Percentiles rank a stretch among this genome's conserved stretches.
phyloP scores from a whole-genome alignment of 306 rosid genomes.

The Acacia crassicarpa region DNA sequence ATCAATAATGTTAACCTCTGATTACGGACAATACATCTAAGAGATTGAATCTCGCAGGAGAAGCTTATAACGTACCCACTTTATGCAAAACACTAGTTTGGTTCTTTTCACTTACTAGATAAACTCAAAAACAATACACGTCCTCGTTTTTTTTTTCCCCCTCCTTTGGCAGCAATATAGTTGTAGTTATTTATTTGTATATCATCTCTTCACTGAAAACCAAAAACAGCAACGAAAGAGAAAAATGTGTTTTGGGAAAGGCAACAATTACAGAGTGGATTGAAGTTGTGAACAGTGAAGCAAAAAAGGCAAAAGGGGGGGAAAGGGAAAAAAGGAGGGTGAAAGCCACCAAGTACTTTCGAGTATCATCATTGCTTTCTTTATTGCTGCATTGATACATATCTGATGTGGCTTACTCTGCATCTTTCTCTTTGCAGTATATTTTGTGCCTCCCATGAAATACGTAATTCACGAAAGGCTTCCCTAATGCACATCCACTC shows the following conservation, averaged over 20 bases:
- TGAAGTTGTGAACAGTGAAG: slow-evolving; percentile 21
- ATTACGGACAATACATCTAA: slow-evolving; percentile 32
- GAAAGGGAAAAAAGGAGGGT: slow-evolving; percentile 32
- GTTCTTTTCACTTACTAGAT: not conserved
- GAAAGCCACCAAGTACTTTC: slow-evolving; percentile 44
- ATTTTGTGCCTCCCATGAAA: slow-evolving; percentile 10
- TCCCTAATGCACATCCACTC: not conserved
- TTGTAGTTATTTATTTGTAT: not conserved
- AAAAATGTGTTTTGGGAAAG: slow-evolving; percentile 14
- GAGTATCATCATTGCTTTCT: slow-evolving; percentile 47
- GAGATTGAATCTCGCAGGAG: slow-evolving; percentile 22
- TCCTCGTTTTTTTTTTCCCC: not conserved
- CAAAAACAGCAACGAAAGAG: not conserved
- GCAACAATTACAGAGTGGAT: slow-evolving; percentile 33
- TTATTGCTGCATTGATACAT: slow-evolving; percentile 39
- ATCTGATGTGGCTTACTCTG: slow-evolving; percentile 12
- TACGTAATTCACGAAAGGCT: not conserved
- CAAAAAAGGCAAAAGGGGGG: slow-evolving; percentile 21
- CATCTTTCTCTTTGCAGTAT: slow-evolving; percentile 9
- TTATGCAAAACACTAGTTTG: slow-evolving; percentile 7
- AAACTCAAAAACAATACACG: not conserved
- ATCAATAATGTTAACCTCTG: slow-evolving; percentile 43
- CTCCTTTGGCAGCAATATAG: not conserved
- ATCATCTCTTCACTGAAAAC: not conserved
- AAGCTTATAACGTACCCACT: slow-evolving; percentile 13